Percentiles rank a stretch among this genome's conserved stretches.
Evolutionary conservation across 441 rosid genomes (phyloP).

Genomic region (Gossypium lobatum): DNA sequence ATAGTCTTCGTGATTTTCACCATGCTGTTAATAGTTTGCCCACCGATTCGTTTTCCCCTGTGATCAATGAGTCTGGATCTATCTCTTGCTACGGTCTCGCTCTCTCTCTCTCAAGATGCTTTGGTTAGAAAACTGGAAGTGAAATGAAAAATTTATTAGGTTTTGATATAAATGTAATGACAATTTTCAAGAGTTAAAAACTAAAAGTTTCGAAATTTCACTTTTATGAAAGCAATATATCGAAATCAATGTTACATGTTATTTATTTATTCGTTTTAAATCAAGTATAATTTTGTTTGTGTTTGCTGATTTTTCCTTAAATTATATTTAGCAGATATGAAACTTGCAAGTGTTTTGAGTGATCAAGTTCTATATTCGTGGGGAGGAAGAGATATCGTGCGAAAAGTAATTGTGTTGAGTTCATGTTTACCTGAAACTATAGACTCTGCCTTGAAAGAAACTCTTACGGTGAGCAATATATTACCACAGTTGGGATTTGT

Average conservation of each 20-base stretch:
- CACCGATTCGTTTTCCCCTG: conserved; percentile 50
- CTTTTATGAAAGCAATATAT: background rate
- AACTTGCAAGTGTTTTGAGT: conserved; percentile 53
- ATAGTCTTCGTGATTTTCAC: conserved; percentile 70
- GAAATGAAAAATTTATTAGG: background rate
- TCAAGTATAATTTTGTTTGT: background rate
- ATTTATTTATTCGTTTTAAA: background rate
- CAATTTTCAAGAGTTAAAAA: background rate
- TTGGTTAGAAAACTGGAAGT: background rate
- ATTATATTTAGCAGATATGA: conserved; percentile 35
- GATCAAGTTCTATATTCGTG: conserved; percentile 64
- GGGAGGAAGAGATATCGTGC: conserved; percentile 67
- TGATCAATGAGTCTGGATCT: conserved; percentile 46
- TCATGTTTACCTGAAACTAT: conserved; percentile 47
- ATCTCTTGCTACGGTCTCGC: conserved; percentile 34
- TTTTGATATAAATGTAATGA: background rate
- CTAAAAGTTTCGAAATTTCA: background rate
- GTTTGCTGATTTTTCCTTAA: conserved; percentile 4
- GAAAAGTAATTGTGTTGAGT: conserved; percentile 64
- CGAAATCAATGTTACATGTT: background rate
- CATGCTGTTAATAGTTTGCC: conserved; percentile 70
- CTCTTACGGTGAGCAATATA: conserved; percentile 50
- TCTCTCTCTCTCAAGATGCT: conserved; percentile 7
- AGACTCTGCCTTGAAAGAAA: conserved; percentile 33
- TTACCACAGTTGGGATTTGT: conserved; percentile 3